Evolutionary conservation across 371 early-diverging fungal species (phyloP).

Genomic region (Mortierella sp.): DNA sequence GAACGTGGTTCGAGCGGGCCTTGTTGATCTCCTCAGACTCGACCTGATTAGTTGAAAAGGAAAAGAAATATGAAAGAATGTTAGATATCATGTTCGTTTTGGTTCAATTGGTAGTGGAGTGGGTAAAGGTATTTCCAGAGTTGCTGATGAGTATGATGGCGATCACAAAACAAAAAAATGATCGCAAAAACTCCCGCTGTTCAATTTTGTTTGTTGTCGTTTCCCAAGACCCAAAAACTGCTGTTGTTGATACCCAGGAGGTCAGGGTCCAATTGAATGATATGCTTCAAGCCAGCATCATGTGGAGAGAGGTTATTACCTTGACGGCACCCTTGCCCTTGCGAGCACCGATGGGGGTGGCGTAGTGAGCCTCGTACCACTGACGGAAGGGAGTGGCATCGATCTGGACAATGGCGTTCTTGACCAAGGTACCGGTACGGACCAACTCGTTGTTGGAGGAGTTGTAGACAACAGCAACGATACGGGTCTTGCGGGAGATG

Average conservation of each 20-base stretch:
- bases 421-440: conserved; percentile 99
- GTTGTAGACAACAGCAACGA: conserved; percentile 99
- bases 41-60: conserved; percentile 21
- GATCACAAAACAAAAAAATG: background rate
- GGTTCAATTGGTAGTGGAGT: conserved; percentile 48
- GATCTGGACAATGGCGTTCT: conserved; percentile 98
- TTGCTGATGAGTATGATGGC: background rate
- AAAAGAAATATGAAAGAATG: background rate
- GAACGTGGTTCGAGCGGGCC: conserved; percentile 92
- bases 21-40: conserved; percentile 75
- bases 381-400: conserved; percentile 99
- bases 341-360: conserved; percentile 90
- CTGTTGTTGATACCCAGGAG: background rate
- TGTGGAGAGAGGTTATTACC: conserved; percentile 53
- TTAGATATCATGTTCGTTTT: conserved; percentile 77
- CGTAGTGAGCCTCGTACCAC: conserved; percentile 98
- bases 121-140: background rate
- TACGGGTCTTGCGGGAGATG: conserved; percentile 95
- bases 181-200: background rate
- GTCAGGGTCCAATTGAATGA: background rate
- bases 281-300: background rate
- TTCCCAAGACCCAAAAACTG: background rate
- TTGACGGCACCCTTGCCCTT: conserved; percentile 74
- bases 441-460: conserved; percentile 99
- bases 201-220: background rate